phyloP scores from a whole-genome alignment of 2,329 filamentous ascomycete genomes.

The Curvularia spicifera region DNA sequence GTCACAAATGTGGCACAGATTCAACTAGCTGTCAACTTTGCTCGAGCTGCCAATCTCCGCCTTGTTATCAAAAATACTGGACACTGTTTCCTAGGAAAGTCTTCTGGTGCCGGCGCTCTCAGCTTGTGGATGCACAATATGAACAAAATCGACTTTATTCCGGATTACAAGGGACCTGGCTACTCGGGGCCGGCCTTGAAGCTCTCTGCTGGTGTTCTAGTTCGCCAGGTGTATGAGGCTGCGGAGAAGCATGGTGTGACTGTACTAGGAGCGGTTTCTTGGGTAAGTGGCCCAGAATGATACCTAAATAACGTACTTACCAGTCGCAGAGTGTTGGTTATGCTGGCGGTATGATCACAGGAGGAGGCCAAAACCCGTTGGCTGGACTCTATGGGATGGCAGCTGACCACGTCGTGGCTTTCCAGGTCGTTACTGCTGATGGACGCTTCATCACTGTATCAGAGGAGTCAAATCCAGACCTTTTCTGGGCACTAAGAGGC shows the following conservation, averaged over 20 bases:
- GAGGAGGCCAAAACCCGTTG: conserved; percentile 62
- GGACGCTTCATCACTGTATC: conserved; percentile 20
- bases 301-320: background rate
- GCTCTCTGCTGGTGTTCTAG: conserved; percentile 38
- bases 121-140: conserved; percentile 43
- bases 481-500: conserved; percentile 36
- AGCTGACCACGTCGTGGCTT: conserved; percentile 30
- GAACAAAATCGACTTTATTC: conserved; percentile 36
- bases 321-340: conserved; percentile 54
- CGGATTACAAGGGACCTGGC: conserved; percentile 29
- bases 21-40: conserved; percentile 41
- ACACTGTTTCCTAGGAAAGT: conserved; percentile 41
- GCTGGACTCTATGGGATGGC: conserved; percentile 51
- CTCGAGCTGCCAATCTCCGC: conserved; percentile 31
- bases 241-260: conserved; percentile 32
- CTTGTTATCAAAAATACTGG: conserved; percentile 44
- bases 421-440: conserved; percentile 29
- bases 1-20: conserved; percentile 35
- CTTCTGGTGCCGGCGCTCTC: conserved; percentile 29
- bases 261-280: conserved; percentile 32
- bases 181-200: conserved; percentile 41
- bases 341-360: conserved; percentile 46
- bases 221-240: conserved; percentile 38
- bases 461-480: conserved; percentile 18
- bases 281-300: conserved; percentile 6